Evolutionary conservation across 768 basidiomycete genomes (phyloP), one percentile per base, ranked within the genome.

Genomic region (Mycena polygramma): DNA sequence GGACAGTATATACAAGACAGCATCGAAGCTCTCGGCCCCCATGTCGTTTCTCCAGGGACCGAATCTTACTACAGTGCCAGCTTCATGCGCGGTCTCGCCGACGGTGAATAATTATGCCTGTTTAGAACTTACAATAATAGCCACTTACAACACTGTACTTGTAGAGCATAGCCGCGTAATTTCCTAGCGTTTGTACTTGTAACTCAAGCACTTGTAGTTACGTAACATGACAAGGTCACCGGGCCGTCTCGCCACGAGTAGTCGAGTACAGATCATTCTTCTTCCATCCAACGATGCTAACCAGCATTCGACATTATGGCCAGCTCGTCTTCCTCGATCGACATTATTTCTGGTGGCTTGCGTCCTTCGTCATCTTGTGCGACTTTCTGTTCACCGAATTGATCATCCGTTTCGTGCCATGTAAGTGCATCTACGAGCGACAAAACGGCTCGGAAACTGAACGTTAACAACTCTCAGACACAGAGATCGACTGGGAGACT

Each of bases 401-500:
- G 79, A 91, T 98, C 74, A 91, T 97, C 73, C 88, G 83, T 52
- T 91, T 91, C 77, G 85, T 98, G 64, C 88, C 94, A 74, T 99
- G 97, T 98, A 74, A 84, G 93, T 81, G 59, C 62, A 61, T 70
- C 70, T 69, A 55, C 55, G 52, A 45, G 54, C 41, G n/a, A n/a
- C n/a, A n/a, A n/a, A n/a, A n/a, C n/a, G n/a, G 41, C 59, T 19
- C 14, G 22, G 26, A 20, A 37, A 70, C 51, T 54, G 36, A 57
- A 62, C 26, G 41, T 57, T 75, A 65, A 77, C 49, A 24, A 43
- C 45, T 74, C 61, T 59, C 83, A 98, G 97, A 97, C 82, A 99
- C 98, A 14, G 97, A 99, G 81, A 99, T 99, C 75, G 98, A 99
- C 82, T 99, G 95, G 91, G 88, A 92, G 76, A 98, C 98, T 0